These are phyloP conservation scores for Didymella pinodella DNA, from an alignment of 2,329 filamentous ascomycete species.

Conservation along the genomic window DNA sequence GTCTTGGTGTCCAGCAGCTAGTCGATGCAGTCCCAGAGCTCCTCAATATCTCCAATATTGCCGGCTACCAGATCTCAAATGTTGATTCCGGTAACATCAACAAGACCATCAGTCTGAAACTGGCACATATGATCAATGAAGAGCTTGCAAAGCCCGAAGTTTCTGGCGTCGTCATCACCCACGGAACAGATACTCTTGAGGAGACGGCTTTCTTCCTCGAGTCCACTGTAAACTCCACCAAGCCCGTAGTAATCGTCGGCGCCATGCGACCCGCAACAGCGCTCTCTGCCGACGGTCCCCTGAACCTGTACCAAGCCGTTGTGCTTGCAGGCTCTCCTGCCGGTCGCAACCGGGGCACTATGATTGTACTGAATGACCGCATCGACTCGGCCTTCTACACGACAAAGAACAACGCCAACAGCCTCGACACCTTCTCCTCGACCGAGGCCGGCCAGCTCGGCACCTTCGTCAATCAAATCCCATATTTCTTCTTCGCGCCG, in stretches of 20 bases:
- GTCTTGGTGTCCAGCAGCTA: constrained; percentile 60
- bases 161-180: constrained; percentile 65
- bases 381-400: constrained; percentile 66
- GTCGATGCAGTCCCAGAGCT: constrained; percentile 65
- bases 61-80: constrained; percentile 56
- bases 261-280: constrained; percentile 71
- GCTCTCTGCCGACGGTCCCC: constrained; percentile 68
- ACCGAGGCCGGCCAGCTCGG: constrained; percentile 64
- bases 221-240: constrained; percentile 63
- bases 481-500: constrained; percentile 67
- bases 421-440: constrained; percentile 68
- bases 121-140: constrained; percentile 59
- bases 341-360: constrained; percentile 61
- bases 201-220: constrained; percentile 71
- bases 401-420: constrained; percentile 69
- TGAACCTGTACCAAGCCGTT: constrained; percentile 68
- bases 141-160: constrained; percentile 57
- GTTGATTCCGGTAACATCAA: constrained; percentile 54
- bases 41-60: constrained; percentile 62
- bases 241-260: constrained; percentile 68
- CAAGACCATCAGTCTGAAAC: constrained; percentile 57
- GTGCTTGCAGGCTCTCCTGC: constrained; percentile 60
- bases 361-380: constrained; percentile 69
- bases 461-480: constrained; percentile 64
- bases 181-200: constrained; percentile 71